Base-by-base conservation (phyloP, 495 filamentous ascomycete genomes). In the Penicillium angulare region DNA sequence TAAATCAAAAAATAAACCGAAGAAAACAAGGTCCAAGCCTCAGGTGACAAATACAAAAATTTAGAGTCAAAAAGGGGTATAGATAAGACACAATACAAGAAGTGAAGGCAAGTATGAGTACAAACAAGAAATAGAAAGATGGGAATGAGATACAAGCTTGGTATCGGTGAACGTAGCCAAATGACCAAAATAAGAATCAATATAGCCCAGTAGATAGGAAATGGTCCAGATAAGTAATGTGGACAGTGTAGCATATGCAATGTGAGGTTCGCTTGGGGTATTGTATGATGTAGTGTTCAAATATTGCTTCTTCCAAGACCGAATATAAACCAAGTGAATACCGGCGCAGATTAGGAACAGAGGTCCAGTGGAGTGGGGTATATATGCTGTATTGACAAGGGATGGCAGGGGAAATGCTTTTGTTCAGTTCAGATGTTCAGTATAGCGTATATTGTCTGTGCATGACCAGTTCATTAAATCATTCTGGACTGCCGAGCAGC, bases 401-500 rank as follows among this genome's bases (percentile, higher is more conserved):
- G n/a, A n/a, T n/a, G n/a, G n/a, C n/a, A n/a, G n/a, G n/a, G n/a
- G n/a, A n/a, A n/a, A n/a, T n/a, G n/a, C n/a, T n/a, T n/a, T n/a
- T n/a, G n/a, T n/a, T n/a, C n/a, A n/a, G n/a, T n/a, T n/a, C n/a
- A n/a, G n/a, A n/a, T n/a, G n/a, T n/a, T n/a, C n/a, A n/a, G 21
- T 40, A 50, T 53, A 52, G 27, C 35, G 16, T 41, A 33, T 26
- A 18, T 21, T 18, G 17, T 39, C 15, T 49, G 29, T 41, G 36
- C 26, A 49, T 49, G 21, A 33, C 10, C 17, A 15, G 43, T 27
- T 47, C 40, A 36, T 46, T 52, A 49, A 39, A 57, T 35, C 43
- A 63, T 48, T 43, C 52, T 53, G 16, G 53, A 55, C 15, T 60
- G 50, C 10, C 48, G 47, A 26, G 53, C 36, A 39, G 50, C 55